A percentile compares a stretch with the other conserved stretches of the same genome.
phyloP scores from a whole-genome alignment of 805 yeast genomes.

The Blastobotrys robertii region DNA sequence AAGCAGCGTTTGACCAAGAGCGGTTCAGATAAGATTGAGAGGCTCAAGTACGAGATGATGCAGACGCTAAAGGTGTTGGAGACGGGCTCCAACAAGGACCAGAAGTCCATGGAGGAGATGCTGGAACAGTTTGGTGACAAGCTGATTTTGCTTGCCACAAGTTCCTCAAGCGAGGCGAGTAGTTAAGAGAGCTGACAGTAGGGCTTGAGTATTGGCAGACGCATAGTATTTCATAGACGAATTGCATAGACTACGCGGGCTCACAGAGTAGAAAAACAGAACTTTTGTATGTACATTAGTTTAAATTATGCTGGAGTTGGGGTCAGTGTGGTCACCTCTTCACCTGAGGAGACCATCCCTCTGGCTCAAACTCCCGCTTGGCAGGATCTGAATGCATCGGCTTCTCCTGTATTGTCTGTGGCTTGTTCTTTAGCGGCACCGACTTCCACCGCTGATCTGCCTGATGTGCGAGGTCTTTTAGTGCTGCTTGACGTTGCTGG shows the following conservation, averaged over 20 bases:
- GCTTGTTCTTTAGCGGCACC: conserved; percentile 22
- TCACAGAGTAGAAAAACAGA: no score
- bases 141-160: conserved; percentile 10
- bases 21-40: conserved; percentile 4
- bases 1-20: neutral
- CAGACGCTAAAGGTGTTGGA: conserved; percentile 10
- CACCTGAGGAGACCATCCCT: conserved; percentile 4
- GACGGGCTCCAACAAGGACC: conserved; percentile 2
- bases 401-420: conserved; percentile 3
- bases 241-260: neutral
- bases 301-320: neutral
- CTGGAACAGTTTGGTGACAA: conserved; percentile 19
- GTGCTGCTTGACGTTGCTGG: conserved; percentile 41
- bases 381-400: neutral
- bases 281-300: neutral
- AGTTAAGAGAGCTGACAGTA: no score
- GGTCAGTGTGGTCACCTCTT: neutral
- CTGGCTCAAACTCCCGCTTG: conserved; percentile 6
- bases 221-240: neutral
- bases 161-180: neutral
- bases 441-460: conserved; percentile 31
- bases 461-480: conserved; percentile 41
- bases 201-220: no score
- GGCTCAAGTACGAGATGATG: conserved; percentile 10
- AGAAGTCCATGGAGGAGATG: conserved; percentile 10